A percentile compares a stretch with the other conserved stretches of the same genome.
These are phyloP conservation scores for Trypanosoma conorhini DNA, from an alignment of 208 protist species.

Conservation along the genomic window DNA sequence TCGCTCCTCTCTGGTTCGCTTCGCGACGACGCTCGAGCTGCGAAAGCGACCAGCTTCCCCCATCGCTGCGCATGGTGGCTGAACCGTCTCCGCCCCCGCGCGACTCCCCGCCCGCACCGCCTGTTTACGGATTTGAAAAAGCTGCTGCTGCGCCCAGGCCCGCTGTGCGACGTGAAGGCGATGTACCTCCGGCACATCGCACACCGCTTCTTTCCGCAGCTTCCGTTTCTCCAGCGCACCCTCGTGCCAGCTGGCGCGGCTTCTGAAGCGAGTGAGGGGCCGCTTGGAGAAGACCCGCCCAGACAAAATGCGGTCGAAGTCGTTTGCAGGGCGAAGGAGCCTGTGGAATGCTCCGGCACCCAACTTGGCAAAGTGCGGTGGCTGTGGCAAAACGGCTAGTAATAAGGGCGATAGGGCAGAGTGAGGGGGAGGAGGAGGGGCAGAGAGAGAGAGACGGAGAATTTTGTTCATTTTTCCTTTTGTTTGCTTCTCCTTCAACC, in stretches of 20 bases:
- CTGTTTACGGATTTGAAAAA: constrained; percentile 25
- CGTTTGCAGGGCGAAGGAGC: not conserved
- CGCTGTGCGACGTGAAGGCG: constrained; percentile 27
- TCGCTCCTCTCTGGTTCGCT: not conserved
- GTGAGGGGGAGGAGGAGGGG: too few species aligned
- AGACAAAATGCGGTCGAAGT: not conserved
- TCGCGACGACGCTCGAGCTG: not conserved
- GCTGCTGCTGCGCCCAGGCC: constrained; percentile 21
- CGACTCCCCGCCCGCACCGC: constrained; percentile 13
- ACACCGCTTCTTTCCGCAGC: constrained; percentile 26
- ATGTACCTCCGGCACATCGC: constrained; percentile 26
- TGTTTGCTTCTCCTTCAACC: not conserved
- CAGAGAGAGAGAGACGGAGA: not conserved
- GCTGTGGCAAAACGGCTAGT: not conserved
- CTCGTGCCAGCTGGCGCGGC: not conserved
- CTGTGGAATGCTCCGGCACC: not conserved
- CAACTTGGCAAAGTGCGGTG: not conserved
- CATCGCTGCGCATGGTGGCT: constrained; percentile 25
- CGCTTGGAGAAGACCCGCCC: not conserved
- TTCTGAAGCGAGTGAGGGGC: not conserved
- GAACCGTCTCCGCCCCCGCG: not conserved
- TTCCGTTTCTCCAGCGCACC: constrained; percentile 5
- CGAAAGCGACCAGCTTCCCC: constrained; percentile 2
- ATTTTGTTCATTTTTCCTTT: not conserved
- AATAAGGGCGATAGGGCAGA: not conserved